Conservation (phyloP, 2,329 filamentous ascomycete genomes). For the Harringtonia aguacate region DNA sequence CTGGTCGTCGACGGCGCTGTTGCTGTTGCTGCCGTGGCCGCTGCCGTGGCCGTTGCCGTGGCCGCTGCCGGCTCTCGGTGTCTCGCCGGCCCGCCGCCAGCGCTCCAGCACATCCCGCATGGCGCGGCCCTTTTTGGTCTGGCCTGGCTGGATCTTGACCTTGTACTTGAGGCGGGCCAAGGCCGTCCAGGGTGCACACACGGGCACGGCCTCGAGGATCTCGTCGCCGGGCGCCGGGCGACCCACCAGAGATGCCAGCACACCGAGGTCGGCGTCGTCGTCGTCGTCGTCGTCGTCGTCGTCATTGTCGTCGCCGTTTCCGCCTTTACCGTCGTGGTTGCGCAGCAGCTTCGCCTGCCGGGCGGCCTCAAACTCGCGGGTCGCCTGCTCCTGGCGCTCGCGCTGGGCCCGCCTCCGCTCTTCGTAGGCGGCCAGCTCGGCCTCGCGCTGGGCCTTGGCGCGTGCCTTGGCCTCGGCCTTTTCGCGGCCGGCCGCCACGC, state of each 20-base stretch:
- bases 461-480: conserved; percentile 58
- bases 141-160: conserved; percentile 83
- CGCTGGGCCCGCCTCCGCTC: conserved; percentile 74
- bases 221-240: conserved; percentile 74
- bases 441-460: conserved; percentile 58
- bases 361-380: conserved; percentile 64
- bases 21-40: conserved; percentile 38
- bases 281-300: conserved; percentile 49
- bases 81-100: conserved; percentile 54
- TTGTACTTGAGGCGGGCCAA: conserved; percentile 77
- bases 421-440: conserved; percentile 59
- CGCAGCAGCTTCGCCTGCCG: conserved; percentile 50
- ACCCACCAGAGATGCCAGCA: conserved; percentile 65
- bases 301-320: conserved; percentile 47
- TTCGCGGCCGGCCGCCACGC: conserved; percentile 56
- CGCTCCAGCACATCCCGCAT: conserved; percentile 79
- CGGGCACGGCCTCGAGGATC: conserved; percentile 54
- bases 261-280: conserved; percentile 32
- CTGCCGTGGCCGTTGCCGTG: too few relatives aligned
- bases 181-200: conserved; percentile 56
- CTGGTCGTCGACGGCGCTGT: conserved; percentile 40
- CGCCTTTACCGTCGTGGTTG: conserved; percentile 46
- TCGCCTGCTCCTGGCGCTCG: conserved; percentile 62
- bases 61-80: too few relatives aligned
- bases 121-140: conserved; percentile 88